Conservation (phyloP, 1,284 basidiomycete genomes). For the Moesziomyces sp. region DNA sequence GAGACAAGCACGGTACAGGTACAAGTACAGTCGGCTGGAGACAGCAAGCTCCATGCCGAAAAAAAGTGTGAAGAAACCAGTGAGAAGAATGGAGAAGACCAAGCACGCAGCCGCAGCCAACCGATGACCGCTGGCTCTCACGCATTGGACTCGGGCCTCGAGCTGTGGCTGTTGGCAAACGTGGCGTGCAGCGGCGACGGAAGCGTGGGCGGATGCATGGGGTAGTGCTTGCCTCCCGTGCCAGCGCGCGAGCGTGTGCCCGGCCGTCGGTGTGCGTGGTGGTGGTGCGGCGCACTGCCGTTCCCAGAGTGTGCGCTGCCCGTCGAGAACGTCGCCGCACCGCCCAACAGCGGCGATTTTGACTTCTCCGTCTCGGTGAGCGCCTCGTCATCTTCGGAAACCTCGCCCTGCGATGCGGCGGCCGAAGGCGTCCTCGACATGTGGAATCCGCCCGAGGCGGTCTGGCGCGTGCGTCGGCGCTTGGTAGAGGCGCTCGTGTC, state of each 20-base stretch:
- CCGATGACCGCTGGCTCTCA: not conserved
- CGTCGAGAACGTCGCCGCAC: conserved; percentile 7
- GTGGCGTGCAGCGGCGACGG: conserved; percentile 31
- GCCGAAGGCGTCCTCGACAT: conserved; percentile 44
- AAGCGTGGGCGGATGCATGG: conserved; percentile 38
- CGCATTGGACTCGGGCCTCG: not conserved
- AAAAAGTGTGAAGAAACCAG: too few relatives aligned
- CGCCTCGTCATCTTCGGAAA: conserved; percentile 35
- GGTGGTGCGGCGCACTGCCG: conserved; percentile 8
- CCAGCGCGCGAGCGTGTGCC: conserved; percentile 32
- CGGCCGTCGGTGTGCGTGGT: conserved; percentile 14
- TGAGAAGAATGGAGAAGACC: not conserved
- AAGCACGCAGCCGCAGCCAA: conserved; percentile 2
- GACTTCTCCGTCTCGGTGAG: conserved; percentile 45
- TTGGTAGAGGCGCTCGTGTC: conserved; percentile 51
- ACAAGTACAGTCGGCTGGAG: too few relatives aligned
- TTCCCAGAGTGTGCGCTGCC: conserved; percentile 6
- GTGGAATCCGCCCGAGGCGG: conserved; percentile 25
- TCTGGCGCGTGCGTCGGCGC: conserved; percentile 34
- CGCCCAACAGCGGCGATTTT: conserved; percentile 14
- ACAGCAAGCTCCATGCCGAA: too few relatives aligned
- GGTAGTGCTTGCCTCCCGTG: conserved; percentile 33
- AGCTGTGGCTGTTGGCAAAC: conserved; percentile 13
- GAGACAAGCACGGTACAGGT: too few relatives aligned
- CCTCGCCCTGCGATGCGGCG: conserved; percentile 15